Evolutionary conservation across 805 yeast genomes (phyloP).

Genomic region (Candida methanosorbosa): DNA sequence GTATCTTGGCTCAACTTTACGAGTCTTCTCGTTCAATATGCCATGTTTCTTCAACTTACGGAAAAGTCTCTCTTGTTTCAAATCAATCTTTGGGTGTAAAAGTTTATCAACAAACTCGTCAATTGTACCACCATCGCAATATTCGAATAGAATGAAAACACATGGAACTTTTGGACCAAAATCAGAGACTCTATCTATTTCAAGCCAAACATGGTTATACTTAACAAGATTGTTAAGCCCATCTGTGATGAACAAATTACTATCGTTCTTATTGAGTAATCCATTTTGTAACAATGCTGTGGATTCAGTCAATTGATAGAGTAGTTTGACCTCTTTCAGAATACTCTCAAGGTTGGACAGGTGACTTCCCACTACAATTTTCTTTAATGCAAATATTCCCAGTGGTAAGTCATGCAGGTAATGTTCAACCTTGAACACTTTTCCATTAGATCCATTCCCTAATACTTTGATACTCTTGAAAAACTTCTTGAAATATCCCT

Average conservation of each 20-base stretch:
- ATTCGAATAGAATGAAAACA: constrained; percentile 77
- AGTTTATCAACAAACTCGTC: constrained; percentile 50
- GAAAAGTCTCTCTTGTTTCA: constrained; percentile 26
- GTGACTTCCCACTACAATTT: constrained; percentile 77
- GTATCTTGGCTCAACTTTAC: constrained; percentile 8
- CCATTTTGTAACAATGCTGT: background rate
- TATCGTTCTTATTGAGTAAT: background rate
- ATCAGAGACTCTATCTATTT: constrained; percentile 42
- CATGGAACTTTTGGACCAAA: constrained; percentile 50
- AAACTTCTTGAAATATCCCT: constrained; percentile 72
- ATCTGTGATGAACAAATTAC: constrained; percentile 5
- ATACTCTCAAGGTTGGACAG: constrained; percentile 60
- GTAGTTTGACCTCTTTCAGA: constrained; percentile 67
- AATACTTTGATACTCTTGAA: constrained; percentile 51
- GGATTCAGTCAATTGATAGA: constrained; percentile 41
- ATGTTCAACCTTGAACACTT: constrained; percentile 79
- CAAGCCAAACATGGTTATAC: constrained; percentile 91
- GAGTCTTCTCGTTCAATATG: background rate
- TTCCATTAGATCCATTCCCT: constrained; percentile 82
- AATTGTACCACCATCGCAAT: constrained; percentile 81
- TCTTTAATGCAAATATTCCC: constrained; percentile 78
- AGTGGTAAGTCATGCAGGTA: constrained; percentile 59
- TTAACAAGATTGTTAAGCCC: constrained; percentile 54
- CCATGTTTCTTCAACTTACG: constrained; percentile 13
- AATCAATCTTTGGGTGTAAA: constrained; percentile 27